Evolutionary conservation across 441 rosid genomes (phyloP).

Genomic region (Metrosideros polymorpha): DNA sequence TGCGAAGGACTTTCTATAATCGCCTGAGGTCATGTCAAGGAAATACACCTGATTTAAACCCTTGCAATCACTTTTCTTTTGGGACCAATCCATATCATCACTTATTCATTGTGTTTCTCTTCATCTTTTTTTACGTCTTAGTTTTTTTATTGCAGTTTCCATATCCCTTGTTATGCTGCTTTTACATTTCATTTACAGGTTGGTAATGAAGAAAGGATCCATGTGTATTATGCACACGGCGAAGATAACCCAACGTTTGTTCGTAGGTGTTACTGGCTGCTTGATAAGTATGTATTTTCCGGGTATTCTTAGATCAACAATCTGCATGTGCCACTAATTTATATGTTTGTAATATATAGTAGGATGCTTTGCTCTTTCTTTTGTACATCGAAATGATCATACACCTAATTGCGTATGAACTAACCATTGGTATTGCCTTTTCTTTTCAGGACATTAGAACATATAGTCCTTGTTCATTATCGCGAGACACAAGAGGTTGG

Average conservation of each 20-base stretch:
- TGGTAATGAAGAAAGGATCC: slow-evolving; percentile 95
- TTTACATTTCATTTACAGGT: slow-evolving; percentile 34
- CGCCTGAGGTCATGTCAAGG: not conserved
- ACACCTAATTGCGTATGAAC: not conserved
- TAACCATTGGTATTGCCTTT: slow-evolving; percentile 3
- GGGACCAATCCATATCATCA: not conserved
- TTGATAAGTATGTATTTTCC: slow-evolving; percentile 74
- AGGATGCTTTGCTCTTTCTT: not conserved
- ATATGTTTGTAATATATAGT: not conserved
- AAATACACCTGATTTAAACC: not conserved
- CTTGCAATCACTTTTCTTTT: not conserved
- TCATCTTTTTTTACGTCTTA: not conserved
- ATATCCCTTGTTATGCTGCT: not conserved
- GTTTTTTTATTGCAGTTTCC: not conserved
- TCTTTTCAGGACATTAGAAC: slow-evolving; percentile 73
- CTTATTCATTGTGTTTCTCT: not conserved
- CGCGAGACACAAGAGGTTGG: slow-evolving; percentile 98
- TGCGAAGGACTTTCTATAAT: not conserved
- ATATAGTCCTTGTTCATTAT: slow-evolving; percentile 97
- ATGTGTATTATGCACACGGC: slow-evolving; percentile 98
- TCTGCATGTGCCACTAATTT: not conserved
- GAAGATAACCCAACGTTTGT: slow-evolving; percentile 82
- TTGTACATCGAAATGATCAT: not conserved
- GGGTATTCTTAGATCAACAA: slow-evolving; percentile 1
- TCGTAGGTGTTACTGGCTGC: slow-evolving; percentile 97